Base-by-base conservation (phyloP, 805 yeast genomes). In the Ogataea thermomethanolica region DNA sequence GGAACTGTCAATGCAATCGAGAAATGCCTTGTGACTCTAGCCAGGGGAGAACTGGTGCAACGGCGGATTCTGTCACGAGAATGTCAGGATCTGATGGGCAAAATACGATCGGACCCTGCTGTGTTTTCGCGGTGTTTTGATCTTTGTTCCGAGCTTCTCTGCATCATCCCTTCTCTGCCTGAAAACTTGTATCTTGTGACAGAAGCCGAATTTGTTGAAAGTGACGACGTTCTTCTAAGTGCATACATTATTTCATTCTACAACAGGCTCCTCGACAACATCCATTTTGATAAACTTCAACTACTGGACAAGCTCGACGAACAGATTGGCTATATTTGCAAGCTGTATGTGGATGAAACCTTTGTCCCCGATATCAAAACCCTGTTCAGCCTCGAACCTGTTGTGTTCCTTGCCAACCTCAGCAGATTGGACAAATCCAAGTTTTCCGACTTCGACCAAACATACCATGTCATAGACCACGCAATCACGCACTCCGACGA, bases 231-330 rank as follows among this genome's bases (percentile, higher is more conserved):
- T 1, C 43, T 67, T 8, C 49, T 61, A 11, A 50, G 51, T 28
- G 42, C 62, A 3, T 56, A 57, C 34, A 41, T 53, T 12, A 43
- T 67, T 4, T 55, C 56, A 5, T 59, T 58, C 35, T 67, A 66
- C 46, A 48, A 48, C 23, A 54, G 54, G 17, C 25, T 64, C n/a
- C 31, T 65, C 24, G 39, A 46, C 13, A 22, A 34, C 14, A 32
- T 50, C 7, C 17, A 25, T 3, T 13, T 35, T 11, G 29, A 33
- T 23, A 10, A 13, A 2, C 11, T 32, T 9, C 37, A 46, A 37
- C 21, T 54, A 15, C 33, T 53, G 23, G 42, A 43, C 8, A 44
- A 43, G 8, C 29, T 57, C 36, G 38, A 38, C 17, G 56, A 53
- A 13, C 55, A 51, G 25, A 30, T 52, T 17, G 40, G 50, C 22